These are phyloP conservation scores for Capsicum rhomboideum DNA, from an alignment of 257 asterid genomes.

Conservation along the genomic window DNA sequence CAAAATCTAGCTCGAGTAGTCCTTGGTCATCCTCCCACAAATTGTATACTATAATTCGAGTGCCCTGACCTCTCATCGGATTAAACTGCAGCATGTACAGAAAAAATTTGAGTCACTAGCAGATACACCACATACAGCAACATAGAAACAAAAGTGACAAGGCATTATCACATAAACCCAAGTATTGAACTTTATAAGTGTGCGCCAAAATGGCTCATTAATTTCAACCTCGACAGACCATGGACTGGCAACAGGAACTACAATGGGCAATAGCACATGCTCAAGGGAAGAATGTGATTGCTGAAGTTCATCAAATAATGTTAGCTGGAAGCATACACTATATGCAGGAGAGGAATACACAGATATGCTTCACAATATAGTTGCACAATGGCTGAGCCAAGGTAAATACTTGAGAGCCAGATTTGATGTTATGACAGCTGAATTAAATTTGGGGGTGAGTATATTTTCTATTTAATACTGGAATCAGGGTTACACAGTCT, in stretches of 20 bases:
- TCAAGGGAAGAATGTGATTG: neutral
- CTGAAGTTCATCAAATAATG: neutral
- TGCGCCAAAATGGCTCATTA: neutral
- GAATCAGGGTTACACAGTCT: neutral
- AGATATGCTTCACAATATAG: neutral
- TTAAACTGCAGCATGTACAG: constrained; percentile 40
- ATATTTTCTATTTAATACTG: neutral
- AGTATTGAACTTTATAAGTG: neutral
- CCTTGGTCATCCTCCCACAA: constrained; percentile 99
- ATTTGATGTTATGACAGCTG: neutral
- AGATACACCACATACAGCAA: neutral
- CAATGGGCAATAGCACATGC: neutral
- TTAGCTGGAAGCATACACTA: neutral
- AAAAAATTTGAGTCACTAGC: neutral
- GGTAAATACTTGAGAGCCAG: neutral
- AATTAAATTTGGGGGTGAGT: neutral
- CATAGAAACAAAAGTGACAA: neutral
- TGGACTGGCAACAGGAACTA: neutral
- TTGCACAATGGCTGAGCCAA: neutral
- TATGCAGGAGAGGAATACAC: neutral
- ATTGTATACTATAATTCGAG: constrained; percentile 77
- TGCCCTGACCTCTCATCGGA: constrained; percentile 72
- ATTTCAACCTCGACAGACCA: neutral
- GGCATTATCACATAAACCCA: neutral
- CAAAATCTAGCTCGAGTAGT: constrained; percentile 77